Evolutionary conservation across 1,284 basidiomycete species (phyloP).

Genomic region (Trametes polyzona): DNA sequence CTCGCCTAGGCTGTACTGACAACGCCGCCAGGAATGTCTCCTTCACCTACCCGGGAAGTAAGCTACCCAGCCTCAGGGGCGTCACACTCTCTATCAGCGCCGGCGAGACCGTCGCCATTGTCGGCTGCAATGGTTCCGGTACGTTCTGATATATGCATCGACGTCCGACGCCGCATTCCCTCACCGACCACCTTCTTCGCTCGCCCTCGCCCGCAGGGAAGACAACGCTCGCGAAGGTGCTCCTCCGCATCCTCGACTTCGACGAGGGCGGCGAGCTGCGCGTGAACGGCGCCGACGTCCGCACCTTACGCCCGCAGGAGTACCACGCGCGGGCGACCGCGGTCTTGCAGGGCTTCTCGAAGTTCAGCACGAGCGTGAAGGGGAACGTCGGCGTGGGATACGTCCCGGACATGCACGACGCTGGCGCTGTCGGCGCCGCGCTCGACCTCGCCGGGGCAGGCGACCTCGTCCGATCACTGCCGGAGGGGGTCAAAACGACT

Average conservation of each 20-base stretch:
- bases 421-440: slow-evolving; percentile 59
- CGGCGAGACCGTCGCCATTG: slow-evolving; percentile 81
- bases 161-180: too few relatives aligned
- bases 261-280: slow-evolving; percentile 49
- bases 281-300: slow-evolving; percentile 71
- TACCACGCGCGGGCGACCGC: slow-evolving; percentile 74
- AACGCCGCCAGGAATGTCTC: slow-evolving; percentile 56
- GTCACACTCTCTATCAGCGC: slow-evolving; percentile 70
- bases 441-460: slow-evolving; percentile 69
- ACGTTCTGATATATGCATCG: slow-evolving; percentile 29
- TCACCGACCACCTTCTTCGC: too few relatives aligned
- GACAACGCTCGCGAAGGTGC: slow-evolving; percentile 78
- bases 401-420: slow-evolving; percentile 57
- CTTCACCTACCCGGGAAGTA: slow-evolving; percentile 77
- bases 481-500: slow-evolving; percentile 67
- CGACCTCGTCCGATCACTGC: slow-evolving; percentile 61
- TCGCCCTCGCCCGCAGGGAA: slow-evolving; percentile 74
- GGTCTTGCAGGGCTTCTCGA: slow-evolving; percentile 84
- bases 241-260: slow-evolving; percentile 78
- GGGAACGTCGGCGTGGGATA: slow-evolving; percentile 82
- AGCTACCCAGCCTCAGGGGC: slow-evolving; percentile 64
- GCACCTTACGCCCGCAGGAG: slow-evolving; percentile 63
- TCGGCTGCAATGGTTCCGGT: slow-evolving; percentile 83
- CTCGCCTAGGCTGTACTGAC: slow-evolving; percentile 4
- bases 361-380: slow-evolving; percentile 71